Percentiles rank a stretch among this genome's conserved stretches.
These are phyloP conservation scores for Moesziomyces globuligerus DNA, from an alignment of 1,284 basidiomycete genomes.

Conservation along the genomic window DNA sequence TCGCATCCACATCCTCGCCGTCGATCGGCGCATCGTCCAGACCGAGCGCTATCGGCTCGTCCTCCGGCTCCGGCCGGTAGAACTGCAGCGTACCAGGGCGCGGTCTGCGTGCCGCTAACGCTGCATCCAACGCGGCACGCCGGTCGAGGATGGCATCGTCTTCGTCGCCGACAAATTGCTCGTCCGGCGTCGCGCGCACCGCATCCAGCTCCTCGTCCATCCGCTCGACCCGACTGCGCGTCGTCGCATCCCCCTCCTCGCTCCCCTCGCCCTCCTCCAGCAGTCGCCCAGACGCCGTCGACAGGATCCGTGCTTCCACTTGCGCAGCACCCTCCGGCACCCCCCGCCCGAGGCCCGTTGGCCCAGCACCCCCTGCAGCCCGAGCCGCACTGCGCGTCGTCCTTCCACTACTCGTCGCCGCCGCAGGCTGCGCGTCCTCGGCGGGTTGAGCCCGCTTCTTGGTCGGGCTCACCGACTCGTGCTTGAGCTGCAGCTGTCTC, in stretches of 20 bases:
- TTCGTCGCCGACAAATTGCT: slow-evolving; percentile 37
- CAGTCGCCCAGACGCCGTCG: slow-evolving; percentile 33
- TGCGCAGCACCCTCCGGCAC: slow-evolving; percentile 5
- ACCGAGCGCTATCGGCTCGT: slow-evolving; percentile 16
- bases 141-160: slow-evolving; percentile 22
- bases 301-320: slow-evolving; percentile 13
- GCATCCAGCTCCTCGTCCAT: slow-evolving; percentile 9
- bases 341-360: slow-evolving; percentile 28
- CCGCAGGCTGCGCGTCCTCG: background rate
- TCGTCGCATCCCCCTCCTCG: background rate
- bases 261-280: slow-evolving; percentile 22
- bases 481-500: slow-evolving; percentile 19
- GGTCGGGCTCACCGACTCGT: slow-evolving; percentile 24
- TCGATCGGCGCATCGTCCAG: slow-evolving; percentile 12
- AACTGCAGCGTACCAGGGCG: slow-evolving; percentile 37
- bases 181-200: slow-evolving; percentile 24
- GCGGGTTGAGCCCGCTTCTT: slow-evolving; percentile 12
- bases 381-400: slow-evolving; percentile 2
- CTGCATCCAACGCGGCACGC: slow-evolving; percentile 30
- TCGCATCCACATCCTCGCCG: slow-evolving; percentile 21
- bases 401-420: background rate
- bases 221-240: slow-evolving; percentile 4
- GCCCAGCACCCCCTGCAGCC: slow-evolving; percentile 1
- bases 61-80: slow-evolving; percentile 20
- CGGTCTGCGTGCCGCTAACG: slow-evolving; percentile 24